Evolutionary conservation across 106 monocot species (phyloP), one percentile per base, ranked within the genome.

Genomic region (Allium cepa): DNA sequence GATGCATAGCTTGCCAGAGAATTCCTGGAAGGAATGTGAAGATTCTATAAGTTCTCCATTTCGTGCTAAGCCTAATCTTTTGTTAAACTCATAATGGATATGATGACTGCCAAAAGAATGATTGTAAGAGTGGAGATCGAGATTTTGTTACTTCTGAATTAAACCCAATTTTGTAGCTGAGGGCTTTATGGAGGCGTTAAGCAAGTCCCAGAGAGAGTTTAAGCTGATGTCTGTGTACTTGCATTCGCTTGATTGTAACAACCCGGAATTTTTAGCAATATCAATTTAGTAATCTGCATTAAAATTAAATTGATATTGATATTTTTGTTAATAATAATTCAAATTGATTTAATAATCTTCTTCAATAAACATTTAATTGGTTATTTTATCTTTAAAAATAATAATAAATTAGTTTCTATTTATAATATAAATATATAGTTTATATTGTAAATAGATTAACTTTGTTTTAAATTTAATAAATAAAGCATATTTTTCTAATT

Each of bases 201-300:
- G 90, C 73, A 64, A 90, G 47, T 84, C 99, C 10, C 82, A 84
- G 73, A 73, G 87, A 69, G 93, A 93, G 77, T 90, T 74, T 69
- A 93, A 87, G 78, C 67, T 90, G 52, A 48, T 93, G 49, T 99
- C 92, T 55, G 99, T 99, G 49, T 99, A 99, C 71, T 66, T 99
- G 13, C 99, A 99, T 79, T 99, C 93, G 2, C 93, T 85, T 2
- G 93, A 99, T 26, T n/a, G n/a, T n/a, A n/a, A n/a, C n/a, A n/a
- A n/a, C n/a, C n/a, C n/a, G n/a, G n/a, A n/a, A n/a, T n/a, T n/a
- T n/a, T n/a, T n/a, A n/a, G n/a, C n/a, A n/a, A n/a, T n/a, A n/a
- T n/a, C n/a, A n/a, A n/a, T n/a, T n/a, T n/a, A n/a, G n/a, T n/a
- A n/a, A n/a, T n/a, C n/a, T n/a, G n/a, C n/a, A n/a, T n/a, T n/a